These are phyloP conservation scores for Sporormia fimetaria DNA, from an alignment of 495 filamentous ascomycete species.

Conservation along the genomic window DNA sequence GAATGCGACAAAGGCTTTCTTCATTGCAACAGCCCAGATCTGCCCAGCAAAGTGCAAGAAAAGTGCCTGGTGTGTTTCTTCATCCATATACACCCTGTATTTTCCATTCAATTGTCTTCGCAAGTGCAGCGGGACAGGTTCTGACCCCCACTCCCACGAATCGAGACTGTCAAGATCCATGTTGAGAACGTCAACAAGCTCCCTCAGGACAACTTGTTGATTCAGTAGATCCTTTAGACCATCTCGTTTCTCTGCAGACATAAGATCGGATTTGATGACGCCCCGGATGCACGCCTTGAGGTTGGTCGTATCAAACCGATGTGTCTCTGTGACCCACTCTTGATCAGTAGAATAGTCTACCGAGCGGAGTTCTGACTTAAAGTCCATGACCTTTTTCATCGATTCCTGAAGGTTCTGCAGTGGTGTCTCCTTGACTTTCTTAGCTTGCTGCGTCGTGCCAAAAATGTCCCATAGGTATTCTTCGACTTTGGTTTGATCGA, in stretches of 20 bases:
- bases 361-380: too few species aligned
- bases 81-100: constrained; percentile 27
- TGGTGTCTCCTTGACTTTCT: constrained; percentile 21
- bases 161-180: constrained; percentile 24
- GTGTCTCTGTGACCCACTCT: too few species aligned
- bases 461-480: constrained; percentile 28
- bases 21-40: constrained; percentile 25
- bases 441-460: constrained; percentile 21
- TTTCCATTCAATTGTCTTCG: constrained; percentile 25
- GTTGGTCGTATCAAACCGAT: too few species aligned
- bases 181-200: constrained; percentile 29
- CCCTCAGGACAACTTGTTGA: constrained; percentile 17
- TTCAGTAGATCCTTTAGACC: constrained; percentile 20
- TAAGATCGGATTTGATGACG: constrained; percentile 21
- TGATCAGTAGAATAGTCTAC: too few species aligned
- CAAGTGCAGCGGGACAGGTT: constrained; percentile 23
- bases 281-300: constrained; percentile 20
- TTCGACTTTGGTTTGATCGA: constrained; percentile 22
- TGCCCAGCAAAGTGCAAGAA: constrained; percentile 26
- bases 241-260: constrained; percentile 23
- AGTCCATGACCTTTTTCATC: constrained; percentile 16
- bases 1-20: constrained; percentile 22
- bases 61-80: constrained; percentile 27
- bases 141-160: constrained; percentile 23
- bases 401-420: constrained; percentile 20